Conservation (phyloP, 495 filamentous ascomycete species). For the Neurospora sublineolata region DNA sequence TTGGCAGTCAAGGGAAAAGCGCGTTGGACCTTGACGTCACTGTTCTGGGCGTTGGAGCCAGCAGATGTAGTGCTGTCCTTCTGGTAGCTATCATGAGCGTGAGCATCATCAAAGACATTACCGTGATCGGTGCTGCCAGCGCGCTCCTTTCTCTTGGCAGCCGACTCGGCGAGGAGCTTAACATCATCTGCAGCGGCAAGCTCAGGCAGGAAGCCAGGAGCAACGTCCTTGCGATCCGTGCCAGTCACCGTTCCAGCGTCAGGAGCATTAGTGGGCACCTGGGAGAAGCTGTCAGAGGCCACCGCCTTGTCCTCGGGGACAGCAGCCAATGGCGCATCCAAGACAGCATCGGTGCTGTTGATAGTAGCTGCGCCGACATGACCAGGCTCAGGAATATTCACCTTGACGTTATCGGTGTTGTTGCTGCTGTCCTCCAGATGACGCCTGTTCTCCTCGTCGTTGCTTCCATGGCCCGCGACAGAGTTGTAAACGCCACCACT, state of each 20-base stretch:
- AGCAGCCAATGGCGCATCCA: slow-evolving; percentile 7
- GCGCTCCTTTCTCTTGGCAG: neutral
- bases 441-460: slow-evolving; percentile 12
- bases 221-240: neutral
- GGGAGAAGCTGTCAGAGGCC: neutral
- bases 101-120: neutral
- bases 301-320: slow-evolving; percentile 5
- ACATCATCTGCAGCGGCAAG: neutral
- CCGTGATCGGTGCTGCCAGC: neutral
- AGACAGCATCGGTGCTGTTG: neutral
- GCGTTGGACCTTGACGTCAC: neutral
- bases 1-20: neutral
- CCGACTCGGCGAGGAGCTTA: neutral
- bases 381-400: neutral
- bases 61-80: neutral
- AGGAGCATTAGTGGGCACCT: neutral
- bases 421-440: slow-evolving; percentile 6
- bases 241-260: neutral
- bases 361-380: neutral
- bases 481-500: slow-evolving; percentile 18
- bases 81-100: neutral
- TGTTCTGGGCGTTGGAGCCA: neutral
- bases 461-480: slow-evolving; percentile 17
- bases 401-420: neutral
- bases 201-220: slow-evolving; percentile 2